Evolutionary conservation across 371 early-diverging fungal genomes (phyloP).

Genomic region (Racocetra persica): DNA sequence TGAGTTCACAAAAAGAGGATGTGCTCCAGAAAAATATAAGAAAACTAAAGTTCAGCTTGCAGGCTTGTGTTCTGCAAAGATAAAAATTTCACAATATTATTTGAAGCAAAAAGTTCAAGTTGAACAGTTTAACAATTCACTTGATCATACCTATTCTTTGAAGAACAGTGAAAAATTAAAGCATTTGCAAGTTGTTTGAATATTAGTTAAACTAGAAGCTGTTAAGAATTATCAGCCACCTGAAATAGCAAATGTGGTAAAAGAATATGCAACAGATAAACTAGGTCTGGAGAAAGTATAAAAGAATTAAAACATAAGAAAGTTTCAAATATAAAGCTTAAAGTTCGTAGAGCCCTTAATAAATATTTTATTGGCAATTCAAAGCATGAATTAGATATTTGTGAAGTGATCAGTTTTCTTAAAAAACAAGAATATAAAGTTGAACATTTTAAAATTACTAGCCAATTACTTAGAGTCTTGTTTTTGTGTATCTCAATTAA

Average conservation of each 20-base stretch:
- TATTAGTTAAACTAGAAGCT: background rate
- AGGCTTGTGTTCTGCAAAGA: background rate
- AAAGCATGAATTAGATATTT: slow-evolving; percentile 15
- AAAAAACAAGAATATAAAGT: background rate
- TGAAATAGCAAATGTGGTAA: slow-evolving; percentile 19
- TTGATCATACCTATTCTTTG: too few relatives aligned
- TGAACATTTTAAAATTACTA: background rate
- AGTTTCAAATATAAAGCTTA: background rate
- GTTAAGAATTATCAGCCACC: slow-evolving; percentile 11
- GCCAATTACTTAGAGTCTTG: background rate
- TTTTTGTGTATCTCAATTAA: background rate
- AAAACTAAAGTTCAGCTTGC: background rate
- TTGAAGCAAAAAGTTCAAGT: too few relatives aligned
- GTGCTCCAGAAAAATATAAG: background rate
- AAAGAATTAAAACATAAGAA: background rate
- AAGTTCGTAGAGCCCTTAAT: slow-evolving; percentile 5
- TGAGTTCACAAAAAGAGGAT: background rate
- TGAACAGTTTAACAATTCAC: too few relatives aligned
- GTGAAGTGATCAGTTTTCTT: background rate
- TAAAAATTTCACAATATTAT: too few relatives aligned
- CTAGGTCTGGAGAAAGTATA: background rate
- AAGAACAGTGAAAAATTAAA: background rate
- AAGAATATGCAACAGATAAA: slow-evolving; percentile 22
- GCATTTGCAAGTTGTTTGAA: background rate
- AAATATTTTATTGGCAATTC: slow-evolving; percentile 22